Conservation (phyloP, 2,329 filamentous ascomycete species). For the Microdochium bolleyi region DNA sequence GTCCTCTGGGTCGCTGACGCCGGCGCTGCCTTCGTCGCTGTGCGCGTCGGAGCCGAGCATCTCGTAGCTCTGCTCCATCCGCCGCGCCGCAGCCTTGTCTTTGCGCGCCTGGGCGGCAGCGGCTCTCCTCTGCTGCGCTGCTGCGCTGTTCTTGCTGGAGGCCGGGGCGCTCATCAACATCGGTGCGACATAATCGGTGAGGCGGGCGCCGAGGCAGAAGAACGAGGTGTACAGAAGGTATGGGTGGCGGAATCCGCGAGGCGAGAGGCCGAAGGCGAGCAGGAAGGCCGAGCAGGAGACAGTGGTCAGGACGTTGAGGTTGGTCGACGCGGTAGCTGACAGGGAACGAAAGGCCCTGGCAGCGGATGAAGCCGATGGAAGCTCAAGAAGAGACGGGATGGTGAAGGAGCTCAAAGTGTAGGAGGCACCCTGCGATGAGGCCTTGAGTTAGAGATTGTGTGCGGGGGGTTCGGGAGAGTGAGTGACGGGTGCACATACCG, state of each 20-base stretch:
- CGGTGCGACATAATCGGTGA: conserved; percentile 40
- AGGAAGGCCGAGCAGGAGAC: conserved; percentile 66
- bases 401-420: conserved; percentile 74
- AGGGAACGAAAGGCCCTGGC: conserved; percentile 64
- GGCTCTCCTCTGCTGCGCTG: conserved; percentile 17
- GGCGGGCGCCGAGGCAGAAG: conserved; percentile 54
- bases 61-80: conserved; percentile 67
- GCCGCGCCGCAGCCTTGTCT: conserved; percentile 24
- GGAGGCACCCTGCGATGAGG: conserved; percentile 64
- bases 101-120: conserved; percentile 17
- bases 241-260: conserved; percentile 68
- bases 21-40: conserved; percentile 38
- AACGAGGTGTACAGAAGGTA: conserved; percentile 83
- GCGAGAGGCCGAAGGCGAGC: conserved; percentile 71
- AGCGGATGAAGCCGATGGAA: conserved; percentile 68
- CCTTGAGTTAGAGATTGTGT: conserved; percentile 3
- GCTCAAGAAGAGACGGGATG: conserved; percentile 70
- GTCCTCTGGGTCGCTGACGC: conserved; percentile 31
- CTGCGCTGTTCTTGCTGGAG: conserved; percentile 16
- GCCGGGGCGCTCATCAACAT: conserved; percentile 24
- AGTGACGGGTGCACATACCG: conserved; percentile 38
- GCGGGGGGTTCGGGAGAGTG: neutral
- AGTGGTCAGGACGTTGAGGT: conserved; percentile 59
- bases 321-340: conserved; percentile 51
- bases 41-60: conserved; percentile 41